A percentile compares a stretch with the other conserved stretches of the same genome.
Evolutionary conservation across 139 green algal species (phyloP).

Genomic region (Asterochloris erici): DNA sequence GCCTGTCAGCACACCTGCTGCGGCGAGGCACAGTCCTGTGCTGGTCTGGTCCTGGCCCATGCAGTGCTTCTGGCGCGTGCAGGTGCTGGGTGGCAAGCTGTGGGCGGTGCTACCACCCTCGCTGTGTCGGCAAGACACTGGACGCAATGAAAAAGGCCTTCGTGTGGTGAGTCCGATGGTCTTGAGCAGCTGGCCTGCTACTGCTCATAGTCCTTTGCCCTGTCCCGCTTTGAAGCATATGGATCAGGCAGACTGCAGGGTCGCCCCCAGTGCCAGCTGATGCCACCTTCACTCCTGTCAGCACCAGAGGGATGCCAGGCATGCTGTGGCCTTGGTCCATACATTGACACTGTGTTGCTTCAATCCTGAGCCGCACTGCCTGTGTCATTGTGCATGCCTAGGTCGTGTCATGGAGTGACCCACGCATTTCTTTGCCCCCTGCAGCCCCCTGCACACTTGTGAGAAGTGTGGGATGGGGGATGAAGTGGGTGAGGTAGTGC

Average conservation of each 20-base stretch:
- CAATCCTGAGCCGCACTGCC: not conserved
- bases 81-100: slow-evolving; percentile 45
- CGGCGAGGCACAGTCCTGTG: not conserved
- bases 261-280: not conserved
- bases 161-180: slow-evolving; percentile 19
- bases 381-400: not conserved
- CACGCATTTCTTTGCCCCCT: not conserved
- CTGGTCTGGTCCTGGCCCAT: not conserved
- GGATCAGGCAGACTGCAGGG: not conserved
- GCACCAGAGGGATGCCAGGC: not conserved
- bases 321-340: not conserved
- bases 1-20: not conserved
- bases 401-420: not conserved
- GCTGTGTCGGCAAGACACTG: slow-evolving; percentile 22
- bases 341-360: not conserved
- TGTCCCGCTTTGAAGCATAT: too few relatives aligned
- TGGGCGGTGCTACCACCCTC: slow-evolving; percentile 49
- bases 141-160: not conserved
- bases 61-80: not conserved
- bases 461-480: not conserved
- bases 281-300: not conserved
- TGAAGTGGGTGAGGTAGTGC: slow-evolving; percentile 35
- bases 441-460: slow-evolving; percentile 37
- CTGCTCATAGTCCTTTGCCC: too few relatives aligned
- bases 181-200: not conserved